Evolutionary conservation across 306 rosid genomes (phyloP), one percentile per base, ranked within the genome.

Genomic region (Trichosanthes truncata): DNA sequence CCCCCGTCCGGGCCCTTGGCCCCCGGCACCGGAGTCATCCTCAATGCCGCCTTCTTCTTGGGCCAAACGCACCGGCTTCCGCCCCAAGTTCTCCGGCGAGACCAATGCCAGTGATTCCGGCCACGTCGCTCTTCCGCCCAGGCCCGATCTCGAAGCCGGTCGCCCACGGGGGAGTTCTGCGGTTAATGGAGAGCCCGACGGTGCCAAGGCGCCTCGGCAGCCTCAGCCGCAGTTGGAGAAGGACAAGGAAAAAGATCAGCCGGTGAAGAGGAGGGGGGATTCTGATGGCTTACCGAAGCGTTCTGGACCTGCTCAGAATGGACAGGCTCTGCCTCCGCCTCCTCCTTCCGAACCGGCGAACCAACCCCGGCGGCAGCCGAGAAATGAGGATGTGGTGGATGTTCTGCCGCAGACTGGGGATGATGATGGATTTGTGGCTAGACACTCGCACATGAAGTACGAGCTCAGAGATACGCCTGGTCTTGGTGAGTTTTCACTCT

Each of bases 21-120:
- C 97, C 0, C 93, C 94, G 10, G 90, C 79, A 0, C 88, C 94
- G 12, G 85, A 84, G 8, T 45, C 80, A 18, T 72, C 89, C 14
- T 78, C 94, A 89, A 60, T 89, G 86, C 94, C 98, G 35, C 96
- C 98, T 26, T 81, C 99, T 68, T 89, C 99, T 0, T 96, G 99
- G 99, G 99, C 99, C 21, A 93, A 91, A 82, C 85, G 86, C 80
- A 96, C 99, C 4, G 97, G 97, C 11, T 96, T 96, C 78, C 84
- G 84, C 81, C 98, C 99, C 57, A 93, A 93, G 80, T 91, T 96
- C 83, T 96, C 99, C 31, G 98, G 98, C 72, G 98, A 96, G 90
- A 86, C 97, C 57, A 89, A 87, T 87, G 88, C 88, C 57, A 26
- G 80, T 40, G 84, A 93, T 62, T 89, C 98, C 0, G 97, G 90